Evolutionary conservation across 768 basidiomycete species (phyloP).

Genomic region (Suillus subluteus): DNA sequence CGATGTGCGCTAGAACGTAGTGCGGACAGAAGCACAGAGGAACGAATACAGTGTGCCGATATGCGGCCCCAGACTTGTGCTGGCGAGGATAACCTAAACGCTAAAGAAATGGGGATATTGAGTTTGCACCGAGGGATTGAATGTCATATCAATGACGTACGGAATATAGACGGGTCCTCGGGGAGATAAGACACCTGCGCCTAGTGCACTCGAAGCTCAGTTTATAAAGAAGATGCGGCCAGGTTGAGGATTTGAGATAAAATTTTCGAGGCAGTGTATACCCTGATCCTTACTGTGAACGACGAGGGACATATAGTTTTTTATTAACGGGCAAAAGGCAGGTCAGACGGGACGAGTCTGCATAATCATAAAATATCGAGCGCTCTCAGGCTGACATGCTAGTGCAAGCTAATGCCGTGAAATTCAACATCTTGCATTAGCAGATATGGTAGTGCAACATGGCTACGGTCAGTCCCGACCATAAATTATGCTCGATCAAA

Average conservation of each 20-base stretch:
- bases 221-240: background rate
- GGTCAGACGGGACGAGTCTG: no score
- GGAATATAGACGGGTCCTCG: background rate
- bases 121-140: background rate
- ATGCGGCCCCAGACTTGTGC: background rate
- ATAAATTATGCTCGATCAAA: background rate
- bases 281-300: background rate
- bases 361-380: background rate
- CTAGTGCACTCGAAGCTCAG: background rate
- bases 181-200: background rate
- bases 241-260: no score
- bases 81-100: background rate
- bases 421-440: background rate
- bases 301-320: background rate
- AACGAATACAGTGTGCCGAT: background rate
- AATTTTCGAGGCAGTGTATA: background rate
- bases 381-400: background rate
- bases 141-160: background rate
- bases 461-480: background rate
- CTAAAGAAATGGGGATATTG: background rate
- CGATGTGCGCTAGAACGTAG: background rate
- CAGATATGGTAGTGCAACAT: background rate
- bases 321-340: background rate
- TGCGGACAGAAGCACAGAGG: background rate
- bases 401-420: background rate